These are phyloP conservation scores for Neonectria hederae DNA, from an alignment of 2,329 filamentous ascomycete genomes.

Conservation along the genomic window DNA sequence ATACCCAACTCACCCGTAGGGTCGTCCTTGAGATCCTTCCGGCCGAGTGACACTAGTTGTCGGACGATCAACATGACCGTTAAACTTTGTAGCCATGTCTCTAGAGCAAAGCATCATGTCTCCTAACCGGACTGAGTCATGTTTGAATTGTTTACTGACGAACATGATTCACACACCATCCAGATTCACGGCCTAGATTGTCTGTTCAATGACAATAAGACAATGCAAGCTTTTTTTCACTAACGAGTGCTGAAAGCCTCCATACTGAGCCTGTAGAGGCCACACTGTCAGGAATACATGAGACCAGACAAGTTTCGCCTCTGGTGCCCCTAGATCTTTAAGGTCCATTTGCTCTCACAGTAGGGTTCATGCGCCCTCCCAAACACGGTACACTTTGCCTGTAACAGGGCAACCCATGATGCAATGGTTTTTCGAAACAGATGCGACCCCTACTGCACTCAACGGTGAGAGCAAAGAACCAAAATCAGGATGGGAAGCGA, in stretches of 20 bases:
- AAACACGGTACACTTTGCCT: neutral
- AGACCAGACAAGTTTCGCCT: constrained; percentile 4
- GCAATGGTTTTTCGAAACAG: neutral
- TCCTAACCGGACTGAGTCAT: neutral
- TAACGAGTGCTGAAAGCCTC: neutral
- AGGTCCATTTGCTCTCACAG: neutral
- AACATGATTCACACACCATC: neutral
- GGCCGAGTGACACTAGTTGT: neutral
- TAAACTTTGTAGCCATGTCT: neutral
- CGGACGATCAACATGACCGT: neutral
- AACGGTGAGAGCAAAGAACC: neutral
- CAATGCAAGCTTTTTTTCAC: neutral
- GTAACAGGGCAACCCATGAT: neutral
- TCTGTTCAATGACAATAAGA: neutral
- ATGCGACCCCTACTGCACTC: neutral
- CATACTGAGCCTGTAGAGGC: neutral
- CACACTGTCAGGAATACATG: neutral
- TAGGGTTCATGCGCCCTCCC: neutral
- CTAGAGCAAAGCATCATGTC: neutral
- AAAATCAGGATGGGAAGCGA: neutral
- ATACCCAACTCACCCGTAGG: neutral
- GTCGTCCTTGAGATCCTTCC: neutral
- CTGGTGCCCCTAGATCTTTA: neutral
- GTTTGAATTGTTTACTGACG: neutral
- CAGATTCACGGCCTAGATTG: neutral